Conservation (phyloP, 495 filamentous ascomycete genomes). For the Tuber aestivum region DNA sequence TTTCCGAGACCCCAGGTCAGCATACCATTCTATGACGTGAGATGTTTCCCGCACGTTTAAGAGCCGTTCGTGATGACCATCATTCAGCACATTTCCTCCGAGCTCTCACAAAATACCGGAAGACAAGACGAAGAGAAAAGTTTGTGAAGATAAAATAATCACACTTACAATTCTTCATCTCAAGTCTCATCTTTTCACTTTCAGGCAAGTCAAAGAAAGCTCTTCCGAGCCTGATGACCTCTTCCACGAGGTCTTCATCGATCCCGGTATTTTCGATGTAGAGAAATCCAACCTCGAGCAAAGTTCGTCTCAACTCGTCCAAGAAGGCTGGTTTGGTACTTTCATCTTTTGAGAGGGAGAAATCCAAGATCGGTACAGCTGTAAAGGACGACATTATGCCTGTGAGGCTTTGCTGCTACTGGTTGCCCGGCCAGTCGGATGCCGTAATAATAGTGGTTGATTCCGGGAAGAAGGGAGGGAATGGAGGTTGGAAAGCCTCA, state of each 20-base stretch:
- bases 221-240: constrained; percentile 63
- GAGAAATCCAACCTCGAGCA: constrained; percentile 88
- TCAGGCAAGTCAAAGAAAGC: constrained; percentile 74
- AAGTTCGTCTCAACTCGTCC: constrained; percentile 62
- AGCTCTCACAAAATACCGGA: not conserved
- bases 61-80: not conserved
- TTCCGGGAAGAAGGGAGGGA: constrained; percentile 12
- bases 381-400: constrained; percentile 56
- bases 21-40: constrained; percentile 9
- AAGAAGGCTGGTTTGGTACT: constrained; percentile 71
- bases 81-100: not conserved
- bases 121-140: not conserved
- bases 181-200: constrained; percentile 61
- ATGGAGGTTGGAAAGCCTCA: not conserved
- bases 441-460: not conserved
- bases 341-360: constrained; percentile 57
- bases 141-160: not conserved
- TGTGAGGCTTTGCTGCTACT: not conserved
- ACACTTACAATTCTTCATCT: constrained; percentile 41
- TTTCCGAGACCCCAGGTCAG: constrained; percentile 14
- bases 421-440: not conserved
- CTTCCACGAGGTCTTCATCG: constrained; percentile 56
- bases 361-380: constrained; percentile 73
- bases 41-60: not conserved
- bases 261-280: constrained; percentile 85